Evolutionary conservation across 2,329 filamentous ascomycete species (phyloP), one percentile per base, ranked within the genome.

Genomic region (Fusarium sp.): DNA sequence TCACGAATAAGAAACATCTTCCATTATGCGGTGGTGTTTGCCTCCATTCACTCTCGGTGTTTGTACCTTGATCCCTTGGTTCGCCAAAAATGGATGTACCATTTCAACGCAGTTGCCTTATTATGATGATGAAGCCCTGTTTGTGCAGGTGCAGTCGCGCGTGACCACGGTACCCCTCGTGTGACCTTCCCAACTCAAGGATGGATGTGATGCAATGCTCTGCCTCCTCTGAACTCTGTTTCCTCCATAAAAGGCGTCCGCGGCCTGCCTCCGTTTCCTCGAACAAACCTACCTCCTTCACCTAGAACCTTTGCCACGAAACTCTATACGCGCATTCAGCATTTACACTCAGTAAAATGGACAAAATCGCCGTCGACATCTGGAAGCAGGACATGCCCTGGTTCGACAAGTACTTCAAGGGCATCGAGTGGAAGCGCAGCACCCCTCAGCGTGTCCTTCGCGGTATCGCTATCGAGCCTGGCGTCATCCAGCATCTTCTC

Each of bases 341-440:
- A 38, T 38, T 38, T 38, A 38, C 34, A 38, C 32, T 16, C 32
- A 53, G 4, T 16, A 34, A 53, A 25, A 53, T 53, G 49, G 49
- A 53, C 13, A 53, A 53, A 25, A 53, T 53, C n/a, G 24, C n/a
- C n/a, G 18, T 22, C 49, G 49, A 53, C 34, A 53, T 53, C 15
- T 53, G 49, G 49, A 53, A 53, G n/a, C 49, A 41, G 49, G 49
- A 43, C 12, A 27, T 53, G 24, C 15, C 49, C 24, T 53, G 49
- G 49, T 53, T 53, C 24, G 13, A 53, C 32, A 53, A 43, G 13
- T 53, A 53, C n/a, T 53, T 53, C 34, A 43, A 43, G 5, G 24
- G 15, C 6, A 18, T 43, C n/a, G 15, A n/a, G 18, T 53, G 49
- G 49, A 53, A 53, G 9, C n/a, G 30, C 24, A 29, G 16, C 24